Conservation (phyloP, 1,139 yeast species). For the Saccharomyces hybrid region DNA sequence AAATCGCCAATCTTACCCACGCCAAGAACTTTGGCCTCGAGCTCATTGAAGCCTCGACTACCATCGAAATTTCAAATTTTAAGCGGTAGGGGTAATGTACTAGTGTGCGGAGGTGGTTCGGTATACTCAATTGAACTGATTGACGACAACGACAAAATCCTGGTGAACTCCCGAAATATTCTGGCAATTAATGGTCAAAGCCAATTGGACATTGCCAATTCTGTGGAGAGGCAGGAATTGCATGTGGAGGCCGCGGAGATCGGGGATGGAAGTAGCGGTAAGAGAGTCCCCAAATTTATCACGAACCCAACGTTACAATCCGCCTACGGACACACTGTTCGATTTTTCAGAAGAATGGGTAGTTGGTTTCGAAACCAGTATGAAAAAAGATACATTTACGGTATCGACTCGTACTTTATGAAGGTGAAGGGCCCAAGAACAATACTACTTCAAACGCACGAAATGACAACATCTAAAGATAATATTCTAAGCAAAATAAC, state of each 20-base stretch:
- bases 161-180: conserved; percentile 26
- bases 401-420: conserved; percentile 18
- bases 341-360: conserved; percentile 10
- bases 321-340: conserved; percentile 9
- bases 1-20: conserved; percentile 12
- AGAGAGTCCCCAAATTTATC: not conserved
- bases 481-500: conserved; percentile 9
- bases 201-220: conserved; percentile 20
- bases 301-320: conserved; percentile 8
- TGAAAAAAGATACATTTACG: conserved; percentile 6
- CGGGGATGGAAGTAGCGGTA: not conserved
- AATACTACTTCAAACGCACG: conserved; percentile 23
- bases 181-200: conserved; percentile 28
- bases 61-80: conserved; percentile 17
- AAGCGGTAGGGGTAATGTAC: conserved; percentile 30
- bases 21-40: conserved; percentile 6
- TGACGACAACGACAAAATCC: conserved; percentile 21
- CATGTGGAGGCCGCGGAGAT: not conserved
- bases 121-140: conserved; percentile 25
- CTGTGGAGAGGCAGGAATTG: conserved; percentile 8
- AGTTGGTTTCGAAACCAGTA: not conserved
- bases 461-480: conserved; percentile 12
- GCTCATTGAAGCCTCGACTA: conserved; percentile 6
- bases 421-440: conserved; percentile 31
- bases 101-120: conserved; percentile 29